phyloP scores from a whole-genome alignment of 805 yeast species.

The Saturnispora hagleri region DNA sequence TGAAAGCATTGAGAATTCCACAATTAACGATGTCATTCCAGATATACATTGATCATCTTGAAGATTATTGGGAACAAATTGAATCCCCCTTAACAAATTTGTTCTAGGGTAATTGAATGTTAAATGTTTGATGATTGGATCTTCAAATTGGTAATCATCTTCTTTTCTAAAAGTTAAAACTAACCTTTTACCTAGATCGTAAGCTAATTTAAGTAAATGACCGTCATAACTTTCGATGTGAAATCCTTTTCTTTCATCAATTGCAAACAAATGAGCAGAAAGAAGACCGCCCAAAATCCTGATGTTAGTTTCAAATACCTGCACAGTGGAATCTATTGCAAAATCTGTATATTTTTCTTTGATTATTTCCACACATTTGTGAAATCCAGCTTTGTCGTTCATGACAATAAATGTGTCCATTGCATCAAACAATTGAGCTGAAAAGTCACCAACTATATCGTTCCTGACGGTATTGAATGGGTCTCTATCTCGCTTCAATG shows the following conservation, averaged over 20 bases:
- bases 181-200: constrained; percentile 64
- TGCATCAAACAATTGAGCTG: constrained; percentile 70
- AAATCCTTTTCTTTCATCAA: constrained; percentile 37
- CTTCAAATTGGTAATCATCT: neutral
- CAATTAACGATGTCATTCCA: constrained; percentile 75
- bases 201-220: constrained; percentile 58
- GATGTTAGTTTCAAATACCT: constrained; percentile 82
- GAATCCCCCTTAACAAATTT: constrained; percentile 49
- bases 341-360: constrained; percentile 35
- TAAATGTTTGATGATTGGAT: neutral
- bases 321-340: constrained; percentile 61
- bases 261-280: constrained; percentile 67
- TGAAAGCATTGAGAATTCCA: constrained; percentile 74
- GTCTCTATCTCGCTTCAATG: constrained; percentile 56
- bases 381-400: constrained; percentile 52
- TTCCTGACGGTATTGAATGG: constrained; percentile 50
- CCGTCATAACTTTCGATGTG: constrained; percentile 50
- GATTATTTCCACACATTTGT: constrained; percentile 34
- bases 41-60: constrained; percentile 73
- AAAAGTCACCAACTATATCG: constrained; percentile 79
- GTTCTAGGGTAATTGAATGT: constrained; percentile 70
- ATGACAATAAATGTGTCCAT: constrained; percentile 71
- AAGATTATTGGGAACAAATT: constrained; percentile 33
- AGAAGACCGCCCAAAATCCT: constrained; percentile 75
- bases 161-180: constrained; percentile 55